Percentiles rank a stretch among this genome's conserved stretches.
Conservation (phyloP, 345 rosid species). For the Capsella bursapastoris region DNA sequence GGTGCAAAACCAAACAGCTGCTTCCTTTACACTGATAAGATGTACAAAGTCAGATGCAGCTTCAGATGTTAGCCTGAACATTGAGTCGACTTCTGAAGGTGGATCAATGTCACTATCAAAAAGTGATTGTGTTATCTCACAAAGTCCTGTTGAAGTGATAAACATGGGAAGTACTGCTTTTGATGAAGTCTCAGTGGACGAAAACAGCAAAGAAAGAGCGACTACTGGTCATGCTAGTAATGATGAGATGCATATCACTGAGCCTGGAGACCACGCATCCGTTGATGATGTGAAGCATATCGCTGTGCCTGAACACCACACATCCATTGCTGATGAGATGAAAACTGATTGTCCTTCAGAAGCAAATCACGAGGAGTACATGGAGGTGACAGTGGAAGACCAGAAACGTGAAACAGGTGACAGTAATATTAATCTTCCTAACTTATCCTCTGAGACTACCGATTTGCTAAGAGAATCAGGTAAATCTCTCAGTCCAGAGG, state of each 20-base stretch:
- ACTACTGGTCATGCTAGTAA: conserved; percentile 20
- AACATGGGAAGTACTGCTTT: conserved; percentile 32
- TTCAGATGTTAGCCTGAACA: conserved; percentile 24
- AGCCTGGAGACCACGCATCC: conserved; percentile 32
- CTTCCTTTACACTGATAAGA: conserved; percentile 22
- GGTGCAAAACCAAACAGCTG: conserved; percentile 41
- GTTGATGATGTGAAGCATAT: conserved; percentile 28
- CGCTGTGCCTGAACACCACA: conserved; percentile 32
- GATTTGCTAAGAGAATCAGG: conserved; percentile 44
- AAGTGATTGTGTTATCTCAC: conserved; percentile 1
- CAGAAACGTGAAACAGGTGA: conserved; percentile 47
- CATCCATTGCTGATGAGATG: conserved; percentile 28
- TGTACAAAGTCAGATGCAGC: conserved; percentile 37
- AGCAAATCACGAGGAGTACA: conserved; percentile 32
- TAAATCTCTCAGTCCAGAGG: conserved; percentile 41
- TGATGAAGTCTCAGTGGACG: conserved; percentile 34
- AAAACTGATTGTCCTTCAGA: conserved; percentile 26
- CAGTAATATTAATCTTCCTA: conserved; percentile 42
- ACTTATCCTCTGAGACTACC: conserved; percentile 40
- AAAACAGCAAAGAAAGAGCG: conserved; percentile 32
- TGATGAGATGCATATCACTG: conserved; percentile 31
- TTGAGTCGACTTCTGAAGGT: conserved; percentile 30
- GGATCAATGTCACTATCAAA: conserved; percentile 36
- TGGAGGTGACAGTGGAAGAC: conserved; percentile 43
- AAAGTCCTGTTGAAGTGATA: conserved; percentile 33